Evolutionary conservation across 192 early-diverging fungal genomes (phyloP).

Genomic region (Funneliformis mosseae): DNA sequence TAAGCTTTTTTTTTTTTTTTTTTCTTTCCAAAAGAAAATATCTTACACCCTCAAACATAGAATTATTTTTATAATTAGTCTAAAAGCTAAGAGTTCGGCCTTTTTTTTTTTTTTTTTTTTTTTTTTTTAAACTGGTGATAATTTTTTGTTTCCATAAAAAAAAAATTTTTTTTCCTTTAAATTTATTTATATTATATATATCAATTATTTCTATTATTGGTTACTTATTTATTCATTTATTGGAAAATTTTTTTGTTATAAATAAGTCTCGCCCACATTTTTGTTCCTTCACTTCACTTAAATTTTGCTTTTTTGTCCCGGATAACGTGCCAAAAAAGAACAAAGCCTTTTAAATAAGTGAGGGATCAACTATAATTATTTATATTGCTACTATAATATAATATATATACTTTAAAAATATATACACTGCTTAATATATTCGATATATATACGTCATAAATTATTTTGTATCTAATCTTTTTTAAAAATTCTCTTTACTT

Average conservation of each 20-base stretch:
- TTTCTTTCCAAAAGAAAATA: too few relatives aligned
- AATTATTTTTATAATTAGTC: too few relatives aligned
- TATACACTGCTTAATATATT: not conserved
- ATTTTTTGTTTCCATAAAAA: not conserved
- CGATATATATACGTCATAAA: not conserved
- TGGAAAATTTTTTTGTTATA: not conserved
- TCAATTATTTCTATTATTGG: not conserved
- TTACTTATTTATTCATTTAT: not conserved
- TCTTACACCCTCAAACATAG: too few relatives aligned
- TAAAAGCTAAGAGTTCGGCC: too few relatives aligned
- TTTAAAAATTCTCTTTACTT: not conserved
- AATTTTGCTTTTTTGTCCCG: not conserved
- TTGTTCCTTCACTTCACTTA: not conserved
- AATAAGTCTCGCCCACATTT: not conserved
- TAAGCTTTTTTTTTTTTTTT: too few relatives aligned
- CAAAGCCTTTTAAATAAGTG: not conserved
- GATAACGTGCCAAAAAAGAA: too few relatives aligned
- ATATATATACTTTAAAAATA: not conserved
- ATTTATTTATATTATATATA: not conserved
- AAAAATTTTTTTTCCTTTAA: not conserved
- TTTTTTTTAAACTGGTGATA: not conserved
- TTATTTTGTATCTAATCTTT: not conserved
- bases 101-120: not conserved
- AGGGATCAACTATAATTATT: not conserved
- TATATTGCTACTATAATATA: not conserved